These are phyloP conservation scores for Amanita subjunquillea DNA, from an alignment of 768 basidiomycete species.

Conservation along the genomic window DNA sequence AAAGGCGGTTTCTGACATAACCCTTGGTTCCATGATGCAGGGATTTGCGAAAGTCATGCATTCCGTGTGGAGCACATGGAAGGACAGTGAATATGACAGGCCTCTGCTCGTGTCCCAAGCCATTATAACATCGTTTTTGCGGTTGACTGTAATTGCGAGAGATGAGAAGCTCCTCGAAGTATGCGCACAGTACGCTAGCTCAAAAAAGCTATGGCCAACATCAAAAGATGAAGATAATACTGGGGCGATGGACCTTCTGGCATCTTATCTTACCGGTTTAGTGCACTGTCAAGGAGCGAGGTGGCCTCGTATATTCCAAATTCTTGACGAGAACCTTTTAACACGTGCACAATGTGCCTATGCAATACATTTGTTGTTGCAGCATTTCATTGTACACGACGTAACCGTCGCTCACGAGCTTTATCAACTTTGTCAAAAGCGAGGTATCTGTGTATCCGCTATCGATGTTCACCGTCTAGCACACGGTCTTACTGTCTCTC, in stretches of 20 bases:
- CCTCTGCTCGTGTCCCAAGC: conserved; percentile 22
- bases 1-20: conserved; percentile 12
- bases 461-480: conserved; percentile 19
- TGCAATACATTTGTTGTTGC: conserved; percentile 15
- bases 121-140: conserved; percentile 34
- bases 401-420: conserved; percentile 20
- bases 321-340: conserved; percentile 15
- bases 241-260: conserved; percentile 22
- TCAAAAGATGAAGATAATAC: conserved; percentile 8
- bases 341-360: conserved; percentile 15
- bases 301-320: conserved; percentile 20
- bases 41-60: conserved; percentile 19
- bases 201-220: conserved; percentile 12
- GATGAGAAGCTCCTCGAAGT: conserved; percentile 26
- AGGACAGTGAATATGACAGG: conserved; percentile 6
- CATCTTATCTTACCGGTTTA: conserved; percentile 23
- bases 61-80: conserved; percentile 34
- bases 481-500: conserved; percentile 19
- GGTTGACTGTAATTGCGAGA: conserved; percentile 25
- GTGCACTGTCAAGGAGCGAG: conserved; percentile 16
- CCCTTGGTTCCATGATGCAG: conserved; percentile 10
- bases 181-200: conserved; percentile 22
- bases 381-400: conserved; percentile 18
- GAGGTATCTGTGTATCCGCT: conserved; percentile 14
- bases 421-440: conserved; percentile 19